phyloP scores from a whole-genome alignment of 345 rosid species.

The Excoecaria agallocha region DNA sequence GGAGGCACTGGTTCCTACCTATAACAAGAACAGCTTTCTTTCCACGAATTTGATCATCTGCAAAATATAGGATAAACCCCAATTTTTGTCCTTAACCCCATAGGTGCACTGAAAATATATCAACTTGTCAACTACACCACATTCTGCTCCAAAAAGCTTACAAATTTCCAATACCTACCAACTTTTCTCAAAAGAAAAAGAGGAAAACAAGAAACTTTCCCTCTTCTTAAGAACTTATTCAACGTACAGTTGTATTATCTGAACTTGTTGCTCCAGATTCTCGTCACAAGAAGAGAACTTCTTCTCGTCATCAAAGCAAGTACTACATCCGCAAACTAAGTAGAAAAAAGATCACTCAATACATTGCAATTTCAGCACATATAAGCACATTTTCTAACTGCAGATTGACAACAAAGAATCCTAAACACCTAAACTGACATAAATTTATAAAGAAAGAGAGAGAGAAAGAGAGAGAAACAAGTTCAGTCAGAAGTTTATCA shows the following conservation, averaged over 20 bases:
- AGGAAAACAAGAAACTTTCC: neutral
- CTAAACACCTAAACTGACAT: neutral
- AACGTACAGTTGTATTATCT: neutral
- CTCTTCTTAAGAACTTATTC: neutral
- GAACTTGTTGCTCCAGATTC: neutral
- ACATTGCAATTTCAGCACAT: neutral
- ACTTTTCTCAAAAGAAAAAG: neutral
- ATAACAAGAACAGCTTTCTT: neutral
- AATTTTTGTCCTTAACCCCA: slow-evolving; percentile 14
- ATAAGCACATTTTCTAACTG: neutral
- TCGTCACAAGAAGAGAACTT: neutral
- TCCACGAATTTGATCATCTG: slow-evolving; percentile 4
- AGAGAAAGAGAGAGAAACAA: neutral
- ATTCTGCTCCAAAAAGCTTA: neutral
- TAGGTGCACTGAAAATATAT: neutral
- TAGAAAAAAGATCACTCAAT: slow-evolving; percentile 9
- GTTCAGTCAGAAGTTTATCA: slow-evolving; percentile 7
- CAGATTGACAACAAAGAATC: neutral
- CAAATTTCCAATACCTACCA: slow-evolving; percentile 2
- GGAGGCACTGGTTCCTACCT: neutral
- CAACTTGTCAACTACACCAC: neutral
- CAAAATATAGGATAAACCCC: slow-evolving; percentile 12
- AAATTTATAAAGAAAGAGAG: neutral
- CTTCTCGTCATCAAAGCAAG: neutral
- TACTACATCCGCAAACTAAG: slow-evolving; percentile 22